A percentile compares a stretch with the other conserved stretches of the same genome.
Evolutionary conservation across 352 stramenopile species (phyloP).

Genomic region (Phytophthora foliorum): DNA sequence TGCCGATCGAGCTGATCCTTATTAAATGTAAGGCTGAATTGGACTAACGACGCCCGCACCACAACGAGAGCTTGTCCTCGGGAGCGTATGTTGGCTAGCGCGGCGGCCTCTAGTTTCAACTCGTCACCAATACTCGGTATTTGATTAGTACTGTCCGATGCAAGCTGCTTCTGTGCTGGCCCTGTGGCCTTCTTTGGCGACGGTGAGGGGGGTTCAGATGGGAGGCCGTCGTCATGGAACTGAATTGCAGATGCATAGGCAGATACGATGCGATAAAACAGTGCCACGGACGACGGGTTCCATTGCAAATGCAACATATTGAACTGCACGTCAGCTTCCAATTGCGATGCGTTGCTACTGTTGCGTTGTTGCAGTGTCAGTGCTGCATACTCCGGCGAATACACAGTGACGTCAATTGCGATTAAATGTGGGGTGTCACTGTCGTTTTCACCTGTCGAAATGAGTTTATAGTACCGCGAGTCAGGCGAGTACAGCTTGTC

Average conservation of each 20-base stretch:
- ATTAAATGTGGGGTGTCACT: slow-evolving; percentile 51
- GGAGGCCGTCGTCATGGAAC: slow-evolving; percentile 38
- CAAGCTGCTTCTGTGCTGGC: neutral
- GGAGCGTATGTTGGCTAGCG: slow-evolving; percentile 17
- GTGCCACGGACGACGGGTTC: slow-evolving; percentile 85
- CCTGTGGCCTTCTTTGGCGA: neutral
- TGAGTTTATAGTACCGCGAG: slow-evolving; percentile 72
- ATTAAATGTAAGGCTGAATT: slow-evolving; percentile 87
- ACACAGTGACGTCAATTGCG: slow-evolving; percentile 58
- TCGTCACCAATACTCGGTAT: neutral
- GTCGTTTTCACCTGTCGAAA: slow-evolving; percentile 58
- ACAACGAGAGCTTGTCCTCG: slow-evolving; percentile 38
- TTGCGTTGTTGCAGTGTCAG: slow-evolving; percentile 3
- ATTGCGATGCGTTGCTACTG: slow-evolving; percentile 29
- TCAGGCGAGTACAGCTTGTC: slow-evolving; percentile 63
- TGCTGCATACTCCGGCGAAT: slow-evolving; percentile 26
- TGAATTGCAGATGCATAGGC: slow-evolving; percentile 67
- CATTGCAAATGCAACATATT: slow-evolving; percentile 85
- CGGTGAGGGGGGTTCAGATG: slow-evolving; percentile 14
- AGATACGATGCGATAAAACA: slow-evolving; percentile 78
- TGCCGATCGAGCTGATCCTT: slow-evolving; percentile 81
- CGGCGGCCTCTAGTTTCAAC: slow-evolving; percentile 7
- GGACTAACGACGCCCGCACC: slow-evolving; percentile 70
- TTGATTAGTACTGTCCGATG: neutral
- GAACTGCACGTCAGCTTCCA: slow-evolving; percentile 66